Percentiles rank a stretch among this genome's conserved stretches.
These are phyloP conservation scores for Picocystis sp. DNA, from an alignment of 163 green algal species.

Conservation along the genomic window DNA sequence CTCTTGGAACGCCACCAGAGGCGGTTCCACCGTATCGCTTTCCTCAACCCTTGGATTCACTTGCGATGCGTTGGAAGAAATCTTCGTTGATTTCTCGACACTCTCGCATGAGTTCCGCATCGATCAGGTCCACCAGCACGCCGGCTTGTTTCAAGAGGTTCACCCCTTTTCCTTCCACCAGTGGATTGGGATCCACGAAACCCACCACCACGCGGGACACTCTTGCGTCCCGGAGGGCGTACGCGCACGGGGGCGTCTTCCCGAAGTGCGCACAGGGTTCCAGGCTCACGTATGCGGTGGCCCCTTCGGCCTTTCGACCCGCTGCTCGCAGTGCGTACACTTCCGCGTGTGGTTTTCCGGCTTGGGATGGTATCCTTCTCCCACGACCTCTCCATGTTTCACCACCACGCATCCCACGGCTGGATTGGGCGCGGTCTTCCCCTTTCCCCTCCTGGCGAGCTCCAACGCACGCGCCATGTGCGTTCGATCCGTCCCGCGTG, in stretches of 20 bases:
- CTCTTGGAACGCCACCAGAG: too few species aligned
- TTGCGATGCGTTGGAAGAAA: slow-evolving; percentile 68
- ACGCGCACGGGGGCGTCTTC: slow-evolving; percentile 79
- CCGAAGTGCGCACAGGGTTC: slow-evolving; percentile 96
- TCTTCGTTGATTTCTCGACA: slow-evolving; percentile 63
- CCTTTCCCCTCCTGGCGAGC: slow-evolving; percentile 47
- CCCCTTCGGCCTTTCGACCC: slow-evolving; percentile 41
- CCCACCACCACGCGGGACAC: slow-evolving; percentile 80
- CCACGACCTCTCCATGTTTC: slow-evolving; percentile 56
- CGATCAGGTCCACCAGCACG: slow-evolving; percentile 56
- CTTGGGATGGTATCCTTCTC: slow-evolving; percentile 85
- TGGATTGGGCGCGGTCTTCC: slow-evolving; percentile 82
- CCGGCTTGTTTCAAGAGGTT: slow-evolving; percentile 52
- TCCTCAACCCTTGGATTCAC: too few species aligned
- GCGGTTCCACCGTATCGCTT: too few species aligned
- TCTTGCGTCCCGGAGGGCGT: slow-evolving; percentile 67
- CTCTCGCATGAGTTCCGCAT: slow-evolving; percentile 28
- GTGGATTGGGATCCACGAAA: slow-evolving; percentile 77
- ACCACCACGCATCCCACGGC: slow-evolving; percentile 93
- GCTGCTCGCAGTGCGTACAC: slow-evolving; percentile 81
- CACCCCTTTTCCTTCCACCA: slow-evolving; percentile 71
- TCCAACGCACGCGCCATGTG: slow-evolving; percentile 69
- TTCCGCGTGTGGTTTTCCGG: slow-evolving; percentile 92
- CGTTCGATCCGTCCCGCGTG: slow-evolving; percentile 15
- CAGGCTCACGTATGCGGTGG: slow-evolving; percentile 95